Evolutionary conservation across 1,139 yeast genomes (phyloP), one percentile per base, ranked within the genome.

Genomic region (Nadsonia starkeyi-henricii): DNA sequence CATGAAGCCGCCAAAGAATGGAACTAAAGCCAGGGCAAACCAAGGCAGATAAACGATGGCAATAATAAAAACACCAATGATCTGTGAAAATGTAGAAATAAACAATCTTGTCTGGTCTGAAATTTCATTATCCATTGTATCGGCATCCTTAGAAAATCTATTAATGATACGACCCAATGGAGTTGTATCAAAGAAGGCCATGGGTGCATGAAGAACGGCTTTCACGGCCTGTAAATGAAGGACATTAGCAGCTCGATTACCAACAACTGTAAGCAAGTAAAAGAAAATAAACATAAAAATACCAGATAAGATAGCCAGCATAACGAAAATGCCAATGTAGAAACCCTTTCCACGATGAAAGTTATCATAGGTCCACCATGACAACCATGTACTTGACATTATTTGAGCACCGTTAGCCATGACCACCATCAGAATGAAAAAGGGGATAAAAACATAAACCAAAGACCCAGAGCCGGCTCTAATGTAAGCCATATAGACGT

Each of bases 121-220:
- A 46, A 66, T 49, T 57, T 84, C 93, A 62, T 83, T 85, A 62
- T 86, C 96, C 57, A 85, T 67, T 36, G 81, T 79, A 60, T 85
- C 94, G 0, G 93, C 81, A 63, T 86, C 96, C 58, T 84, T 85
- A 1, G 94, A 81, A 61, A 80, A 81, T 53, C 91, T 67, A 60
- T 81, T 82, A 59, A 82, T 64, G 49, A 82, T 75, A 53, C 91
- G 71, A 4, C 91, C 88, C 54, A 80, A 63, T 3, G 88, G 88
- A 0, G 85, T 78, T 1, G 83, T 72, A 57, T 81, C 88, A 55
- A 80, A 69, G 56, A 71, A 81, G 2, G 78, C 62, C 83, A 79
- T 78, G 41, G 89, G 95, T 50, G 82, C 89, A 59, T 77, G 84
- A 53, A 88, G 64, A n/a, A 88, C 70, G 45, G 73, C 73, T 43